phyloP scores from a whole-genome alignment of 495 filamentous ascomycete genomes.

The Penicillium paxilli region DNA sequence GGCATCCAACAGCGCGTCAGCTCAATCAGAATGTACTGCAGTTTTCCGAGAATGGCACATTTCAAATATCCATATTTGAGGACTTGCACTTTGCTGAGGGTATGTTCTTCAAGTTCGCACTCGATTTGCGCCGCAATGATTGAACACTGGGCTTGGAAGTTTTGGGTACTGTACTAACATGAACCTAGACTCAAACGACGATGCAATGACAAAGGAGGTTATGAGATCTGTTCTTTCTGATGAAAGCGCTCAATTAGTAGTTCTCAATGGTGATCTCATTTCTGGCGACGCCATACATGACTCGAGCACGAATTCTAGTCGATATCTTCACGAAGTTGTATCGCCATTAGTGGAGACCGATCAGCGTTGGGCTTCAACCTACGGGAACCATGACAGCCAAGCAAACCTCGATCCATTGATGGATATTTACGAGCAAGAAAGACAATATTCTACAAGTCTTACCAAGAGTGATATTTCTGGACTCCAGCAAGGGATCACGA shows the following conservation, averaged over 20 bases:
- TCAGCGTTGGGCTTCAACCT: conserved; percentile 65
- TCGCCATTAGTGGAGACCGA: conserved; percentile 51
- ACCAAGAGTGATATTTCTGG: conserved; percentile 50
- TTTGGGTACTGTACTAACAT: not conserved
- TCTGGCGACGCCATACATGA: conserved; percentile 64
- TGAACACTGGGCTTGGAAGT: too few relatives aligned
- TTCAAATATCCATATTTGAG: conserved; percentile 60
- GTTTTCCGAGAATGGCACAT: conserved; percentile 37
- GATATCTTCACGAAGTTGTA: conserved; percentile 64
- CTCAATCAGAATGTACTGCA: conserved; percentile 8
- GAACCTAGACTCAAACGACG: conserved; percentile 23
- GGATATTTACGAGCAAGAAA: conserved; percentile 56
- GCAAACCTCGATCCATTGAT: conserved; percentile 54
- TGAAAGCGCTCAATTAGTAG: conserved; percentile 59
- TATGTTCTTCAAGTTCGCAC: too few relatives aligned
- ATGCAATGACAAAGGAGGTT: conserved; percentile 57
- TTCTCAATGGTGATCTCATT: conserved; percentile 75
- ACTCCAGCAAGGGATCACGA: conserved; percentile 58
- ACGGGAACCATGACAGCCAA: conserved; percentile 73
- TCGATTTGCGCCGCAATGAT: too few relatives aligned
- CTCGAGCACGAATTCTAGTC: conserved; percentile 56
- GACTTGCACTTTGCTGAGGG: conserved; percentile 72
- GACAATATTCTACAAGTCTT: conserved; percentile 49
- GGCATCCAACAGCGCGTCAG: not conserved
- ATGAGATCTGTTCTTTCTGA: conserved; percentile 60